phyloP scores from a whole-genome alignment of 495 filamentous ascomycete species.

The Aspergillus incahuasiensis region DNA sequence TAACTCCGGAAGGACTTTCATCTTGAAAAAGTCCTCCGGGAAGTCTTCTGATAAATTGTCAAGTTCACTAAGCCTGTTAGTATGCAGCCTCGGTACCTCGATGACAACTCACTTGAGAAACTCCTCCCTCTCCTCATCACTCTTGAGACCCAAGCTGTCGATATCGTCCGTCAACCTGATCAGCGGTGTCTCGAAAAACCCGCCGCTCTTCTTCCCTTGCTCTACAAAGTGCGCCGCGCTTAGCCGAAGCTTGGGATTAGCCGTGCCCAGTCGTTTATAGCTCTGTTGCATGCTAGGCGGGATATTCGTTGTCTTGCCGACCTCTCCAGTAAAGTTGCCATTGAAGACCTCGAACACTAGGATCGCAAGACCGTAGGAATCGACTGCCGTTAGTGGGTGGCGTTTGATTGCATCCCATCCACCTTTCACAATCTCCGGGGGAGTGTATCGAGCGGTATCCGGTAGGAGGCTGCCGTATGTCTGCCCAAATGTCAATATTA shows the following conservation, averaged over 20 bases:
- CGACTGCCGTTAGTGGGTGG: constrained; percentile 74
- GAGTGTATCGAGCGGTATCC: constrained; percentile 71
- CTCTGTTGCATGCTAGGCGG: constrained; percentile 81
- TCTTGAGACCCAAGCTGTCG: constrained; percentile 85
- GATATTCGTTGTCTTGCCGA: constrained; percentile 78
- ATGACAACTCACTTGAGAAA: constrained; percentile 66
- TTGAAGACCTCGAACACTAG: constrained; percentile 91
- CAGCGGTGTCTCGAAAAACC: constrained; percentile 87
- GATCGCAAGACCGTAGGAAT: constrained; percentile 81
- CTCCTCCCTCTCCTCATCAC: constrained; percentile 73
- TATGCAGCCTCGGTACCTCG: neutral
- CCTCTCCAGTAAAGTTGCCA: constrained; percentile 65
- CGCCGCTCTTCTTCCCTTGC: constrained; percentile 74
- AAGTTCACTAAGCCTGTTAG: constrained; percentile 56
- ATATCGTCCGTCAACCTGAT: constrained; percentile 89
- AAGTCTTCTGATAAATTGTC: constrained; percentile 87
- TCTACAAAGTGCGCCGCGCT: constrained; percentile 84
- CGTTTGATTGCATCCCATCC: constrained; percentile 87
- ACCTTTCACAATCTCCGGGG: constrained; percentile 78
- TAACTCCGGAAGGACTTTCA: constrained; percentile 94
- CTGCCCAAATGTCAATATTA: constrained; percentile 33
- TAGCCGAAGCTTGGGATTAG: constrained; percentile 83
- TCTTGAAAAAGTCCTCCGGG: constrained; percentile 94
- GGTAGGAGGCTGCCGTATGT: constrained; percentile 82
- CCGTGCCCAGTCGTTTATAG: constrained; percentile 80